Evolutionary conservation across 2,329 filamentous ascomycete genomes (phyloP), one percentile per base, ranked within the genome.

Genomic region (Monosporascus sp.): DNA sequence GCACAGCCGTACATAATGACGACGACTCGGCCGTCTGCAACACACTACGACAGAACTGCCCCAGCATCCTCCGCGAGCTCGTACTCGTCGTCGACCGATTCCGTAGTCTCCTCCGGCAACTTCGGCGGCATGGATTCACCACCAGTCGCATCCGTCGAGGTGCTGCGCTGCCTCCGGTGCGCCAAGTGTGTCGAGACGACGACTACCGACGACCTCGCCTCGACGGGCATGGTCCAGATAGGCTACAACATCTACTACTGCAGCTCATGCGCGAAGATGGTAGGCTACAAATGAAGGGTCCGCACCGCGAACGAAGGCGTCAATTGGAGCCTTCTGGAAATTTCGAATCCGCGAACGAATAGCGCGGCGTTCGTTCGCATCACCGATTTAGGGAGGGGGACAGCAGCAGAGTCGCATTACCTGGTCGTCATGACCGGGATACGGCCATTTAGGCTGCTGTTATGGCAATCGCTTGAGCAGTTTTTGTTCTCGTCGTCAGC

Each of bases 181-280:
- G 78, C 80, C 43, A 78, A 78, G 54, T 76, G 78, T 52, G 81
- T 81, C 52, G 83, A 86, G 72, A 76, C 79, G 27, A 84, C 82
- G 7, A 78, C 79, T 8, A 83, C 80, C 35, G 82, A 85, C 66
- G 81, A 85, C 67, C 73, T 78, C 49, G 73, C 71, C 59, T 73
- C 79, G 44, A 79, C 74, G 54, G 83, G 82, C 57, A 87, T 87
- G 83, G 78, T 87, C 16, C 77, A 79, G 63, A 82, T 86, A 57
- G 81, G 82, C 2, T 79, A 81, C 67, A 84, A 84, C 68, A 78
- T 86, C 56, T 86, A 86, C 72, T 86, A 87, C 70, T 86, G 84
- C 70, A 75, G 79, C 55, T 76, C 81, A 37, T 87, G 84, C 65
- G 84, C 84, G 55, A 80, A 78, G 65, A 80, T 83, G 66, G 80